A percentile compares a stretch with the other conserved stretches of the same genome.
phyloP scores from a whole-genome alignment of 1,284 basidiomycete genomes.

The Leccinum fallax region DNA sequence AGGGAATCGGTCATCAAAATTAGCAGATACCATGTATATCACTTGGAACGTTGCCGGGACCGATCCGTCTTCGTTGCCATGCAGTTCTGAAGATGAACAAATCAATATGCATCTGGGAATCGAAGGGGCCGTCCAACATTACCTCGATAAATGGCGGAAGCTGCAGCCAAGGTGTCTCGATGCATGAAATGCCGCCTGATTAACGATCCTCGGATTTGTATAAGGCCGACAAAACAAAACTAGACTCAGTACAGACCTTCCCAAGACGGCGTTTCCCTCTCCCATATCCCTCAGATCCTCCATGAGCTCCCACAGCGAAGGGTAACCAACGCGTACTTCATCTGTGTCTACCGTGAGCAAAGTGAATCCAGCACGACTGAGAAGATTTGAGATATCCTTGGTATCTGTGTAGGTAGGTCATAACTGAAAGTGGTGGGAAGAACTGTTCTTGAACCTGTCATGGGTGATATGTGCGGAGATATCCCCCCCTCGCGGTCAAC shows the following conservation, averaged over 20 bases:
- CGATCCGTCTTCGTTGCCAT: conserved; percentile 81
- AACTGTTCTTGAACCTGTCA: conserved; percentile 73
- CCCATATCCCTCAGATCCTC: conserved; percentile 96
- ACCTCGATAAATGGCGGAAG: conserved; percentile 94
- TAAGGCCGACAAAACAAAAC: neutral
- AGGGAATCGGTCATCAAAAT: neutral
- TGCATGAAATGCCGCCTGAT: conserved; percentile 68
- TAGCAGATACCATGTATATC: conserved; percentile 80
- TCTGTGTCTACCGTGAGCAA: conserved; percentile 95
- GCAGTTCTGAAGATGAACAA: conserved; percentile 59
- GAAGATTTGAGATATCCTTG: conserved; percentile 87
- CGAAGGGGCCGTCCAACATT: neutral
- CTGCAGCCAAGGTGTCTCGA: conserved; percentile 88
- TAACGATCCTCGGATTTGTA: neutral
- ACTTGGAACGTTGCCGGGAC: conserved; percentile 96
- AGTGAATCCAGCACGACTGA: conserved; percentile 92
- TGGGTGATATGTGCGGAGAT: conserved; percentile 93
- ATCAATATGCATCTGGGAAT: conserved; percentile 8
- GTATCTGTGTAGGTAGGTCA: conserved; percentile 57
- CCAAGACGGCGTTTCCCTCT: conserved; percentile 90
- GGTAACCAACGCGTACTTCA: conserved; percentile 90
- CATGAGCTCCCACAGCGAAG: conserved; percentile 95
- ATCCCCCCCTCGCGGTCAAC: conserved; percentile 95
- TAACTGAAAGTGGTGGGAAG: neutral
- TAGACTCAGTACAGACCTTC: conserved; percentile 50